phyloP scores from a whole-genome alignment of 1,139 yeast genomes.

The Blastobotrys aristatus region DNA sequence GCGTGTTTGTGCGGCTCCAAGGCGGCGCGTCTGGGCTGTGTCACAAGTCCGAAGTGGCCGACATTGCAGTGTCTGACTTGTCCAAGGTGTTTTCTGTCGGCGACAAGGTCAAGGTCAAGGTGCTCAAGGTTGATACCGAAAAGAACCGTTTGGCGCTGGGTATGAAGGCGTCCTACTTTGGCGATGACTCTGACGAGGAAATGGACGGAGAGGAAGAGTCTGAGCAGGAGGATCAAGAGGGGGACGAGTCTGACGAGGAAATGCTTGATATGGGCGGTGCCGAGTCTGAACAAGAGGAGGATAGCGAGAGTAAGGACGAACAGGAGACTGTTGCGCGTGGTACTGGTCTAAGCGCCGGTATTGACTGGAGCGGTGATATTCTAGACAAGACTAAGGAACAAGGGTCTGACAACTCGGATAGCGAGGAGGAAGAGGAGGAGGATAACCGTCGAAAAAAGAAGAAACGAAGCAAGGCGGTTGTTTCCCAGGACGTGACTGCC shows the following conservation, averaged over 20 bases:
- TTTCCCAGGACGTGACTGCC: conserved; percentile 75
- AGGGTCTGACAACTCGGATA: conserved; percentile 49
- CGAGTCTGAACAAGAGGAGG: conserved; percentile 22
- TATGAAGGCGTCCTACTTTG: conserved; percentile 89
- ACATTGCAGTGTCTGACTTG: conserved; percentile 50
- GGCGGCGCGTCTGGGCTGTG: conserved; percentile 82
- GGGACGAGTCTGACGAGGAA: conserved; percentile 25
- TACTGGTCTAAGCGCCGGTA: conserved; percentile 75
- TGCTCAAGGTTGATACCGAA: conserved; percentile 55
- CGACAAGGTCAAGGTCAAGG: conserved; percentile 81
- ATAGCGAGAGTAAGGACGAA: conserved; percentile 31
- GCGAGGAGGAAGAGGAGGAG: conserved; percentile 36
- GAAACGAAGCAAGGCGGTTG: conserved; percentile 39
- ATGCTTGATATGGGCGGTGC: conserved; percentile 27
- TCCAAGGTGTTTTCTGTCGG: conserved; percentile 72
- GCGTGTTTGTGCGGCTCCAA: conserved; percentile 80
- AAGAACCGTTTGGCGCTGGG: conserved; percentile 82
- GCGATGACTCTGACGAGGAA: conserved; percentile 38
- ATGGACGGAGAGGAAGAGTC: conserved; percentile 32
- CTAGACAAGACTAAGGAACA: conserved; percentile 69
- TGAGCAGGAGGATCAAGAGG: conserved; percentile 30
- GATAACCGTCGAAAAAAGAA: conserved; percentile 37
- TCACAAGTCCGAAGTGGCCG: conserved; percentile 82
- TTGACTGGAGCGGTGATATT: conserved; percentile 91
- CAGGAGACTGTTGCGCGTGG: conserved; percentile 22